Percentiles rank a stretch among this genome's conserved stretches.
Evolutionary conservation across 306 rosid species (phyloP).

Genomic region (Quercus alba): DNA sequence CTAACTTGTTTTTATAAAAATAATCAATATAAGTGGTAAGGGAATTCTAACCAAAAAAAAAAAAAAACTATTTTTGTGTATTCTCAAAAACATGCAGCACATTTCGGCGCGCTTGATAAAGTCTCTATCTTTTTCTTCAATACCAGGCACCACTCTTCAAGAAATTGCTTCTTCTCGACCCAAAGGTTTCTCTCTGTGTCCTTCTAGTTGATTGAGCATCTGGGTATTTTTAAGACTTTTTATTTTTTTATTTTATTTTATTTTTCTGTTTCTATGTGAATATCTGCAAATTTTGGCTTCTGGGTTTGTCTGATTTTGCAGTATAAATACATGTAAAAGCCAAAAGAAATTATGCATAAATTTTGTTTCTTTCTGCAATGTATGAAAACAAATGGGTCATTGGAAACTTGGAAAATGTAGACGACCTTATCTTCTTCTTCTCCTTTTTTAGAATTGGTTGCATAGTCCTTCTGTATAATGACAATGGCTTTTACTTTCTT

Average conservation of each 20-base stretch:
- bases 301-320: conserved; percentile 5
- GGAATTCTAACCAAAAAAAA: background rate
- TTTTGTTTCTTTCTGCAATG: background rate
- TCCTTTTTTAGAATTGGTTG: background rate
- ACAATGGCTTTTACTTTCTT: background rate
- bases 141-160: conserved; percentile 59
- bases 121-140: conserved; percentile 47
- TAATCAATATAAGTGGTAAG: background rate
- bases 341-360: background rate
- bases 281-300: conserved; percentile 3
- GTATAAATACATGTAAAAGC: background rate
- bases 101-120: conserved; percentile 49
- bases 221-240: background rate
- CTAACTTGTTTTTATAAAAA: no score
- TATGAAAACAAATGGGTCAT: background rate
- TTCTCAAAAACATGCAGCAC: conserved; percentile 46
- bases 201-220: background rate
- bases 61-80: background rate
- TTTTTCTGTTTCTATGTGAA: background rate
- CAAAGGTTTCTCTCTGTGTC: conserved; percentile 45
- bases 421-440: background rate
- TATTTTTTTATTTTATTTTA: background rate
- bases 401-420: background rate
- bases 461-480: background rate
- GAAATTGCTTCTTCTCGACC: conserved; percentile 51